Base-by-base conservation (phyloP, 331 rosid genomes). In the Quercus tomentella region DNA sequence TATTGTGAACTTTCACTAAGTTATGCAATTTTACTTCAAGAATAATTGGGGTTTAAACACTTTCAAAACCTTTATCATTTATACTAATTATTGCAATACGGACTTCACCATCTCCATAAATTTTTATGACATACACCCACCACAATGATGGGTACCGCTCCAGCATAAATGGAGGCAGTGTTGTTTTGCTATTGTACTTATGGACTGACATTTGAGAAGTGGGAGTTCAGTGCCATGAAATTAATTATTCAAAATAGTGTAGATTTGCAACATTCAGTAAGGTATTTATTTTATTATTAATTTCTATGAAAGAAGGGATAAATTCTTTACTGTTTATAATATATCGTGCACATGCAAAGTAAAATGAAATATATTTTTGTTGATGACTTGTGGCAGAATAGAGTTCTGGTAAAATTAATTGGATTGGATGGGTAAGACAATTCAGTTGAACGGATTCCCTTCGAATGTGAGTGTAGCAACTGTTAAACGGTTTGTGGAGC, bases 391-490 rank as follows among this genome's bases (percentile, higher is more conserved):
- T 10, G 31, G 33, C 70, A 71, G 78, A 78, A 51, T 28, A 70
- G 17, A 28, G 62, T 76, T 26, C 22, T 3, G 62, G 28, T 66
- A 43, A 74, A 43, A 30, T 74, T 52, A 77, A 20, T 9, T 49
- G 72, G 66, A 56, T 73, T 20, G 4, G 26, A 88, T 88, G 92
- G 92, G 85, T 26, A 84, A 76, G 84, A 86, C 90, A 5, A 41
- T 86, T 79, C 76, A 56, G 16, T 52, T 88, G 68, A 26, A 45
- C 67, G 97, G 97, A 77, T 94, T 92, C 82, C 95, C 94, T 76
- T 22, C 71, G 3, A 2, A 5, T 73, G 82, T 83, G 56, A 56
- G 84, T 6, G 82, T 70, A 8, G 14, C 61, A 3, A 3, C 16
- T 0, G 90, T 90, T 6, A 85, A 49, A 66, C 21, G 0, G 7